Percentiles rank a stretch among this genome's conserved stretches.
Evolutionary conservation across 345 rosid genomes (phyloP).

Genomic region (Cardamine resedifolia): DNA sequence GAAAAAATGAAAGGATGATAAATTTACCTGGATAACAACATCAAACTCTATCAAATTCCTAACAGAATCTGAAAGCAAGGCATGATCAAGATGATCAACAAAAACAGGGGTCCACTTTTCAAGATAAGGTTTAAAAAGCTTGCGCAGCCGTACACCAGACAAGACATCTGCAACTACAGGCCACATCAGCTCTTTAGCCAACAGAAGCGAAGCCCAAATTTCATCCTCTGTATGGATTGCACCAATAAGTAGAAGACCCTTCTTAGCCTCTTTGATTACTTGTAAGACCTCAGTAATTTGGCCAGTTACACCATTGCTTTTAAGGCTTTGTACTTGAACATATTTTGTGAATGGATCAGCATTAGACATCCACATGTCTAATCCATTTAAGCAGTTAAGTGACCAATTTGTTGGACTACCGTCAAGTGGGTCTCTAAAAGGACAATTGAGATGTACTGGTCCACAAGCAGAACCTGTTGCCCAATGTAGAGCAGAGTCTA

Average conservation of each 20-base stretch:
- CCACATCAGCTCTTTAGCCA: conserved; percentile 85
- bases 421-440: conserved; percentile 90
- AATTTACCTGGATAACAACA: conserved; percentile 75
- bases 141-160: conserved; percentile 89
- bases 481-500: conserved; percentile 85
- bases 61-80: conserved; percentile 69
- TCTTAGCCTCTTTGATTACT: conserved; percentile 51
- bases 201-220: conserved; percentile 81
- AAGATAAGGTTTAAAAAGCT: conserved; percentile 50
- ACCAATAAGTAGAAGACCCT: conserved; percentile 73
- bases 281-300: conserved; percentile 56
- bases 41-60: conserved; percentile 58
- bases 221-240: conserved; percentile 78
- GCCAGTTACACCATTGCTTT: conserved; percentile 30
- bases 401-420: conserved; percentile 58
- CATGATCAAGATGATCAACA: conserved; percentile 87
- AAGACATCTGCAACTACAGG: conserved; percentile 87
- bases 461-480: conserved; percentile 73
- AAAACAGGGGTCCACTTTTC: conserved; percentile 51
- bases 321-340: conserved; percentile 49
- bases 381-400: conserved; percentile 70
- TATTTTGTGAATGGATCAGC: conserved; percentile 80
- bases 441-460: conserved; percentile 93
- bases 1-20: conserved; percentile 9
- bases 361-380: conserved; percentile 73